Evolutionary conservation across 768 basidiomycete species (phyloP).

Genomic region (Xerocomus potaroensis): DNA sequence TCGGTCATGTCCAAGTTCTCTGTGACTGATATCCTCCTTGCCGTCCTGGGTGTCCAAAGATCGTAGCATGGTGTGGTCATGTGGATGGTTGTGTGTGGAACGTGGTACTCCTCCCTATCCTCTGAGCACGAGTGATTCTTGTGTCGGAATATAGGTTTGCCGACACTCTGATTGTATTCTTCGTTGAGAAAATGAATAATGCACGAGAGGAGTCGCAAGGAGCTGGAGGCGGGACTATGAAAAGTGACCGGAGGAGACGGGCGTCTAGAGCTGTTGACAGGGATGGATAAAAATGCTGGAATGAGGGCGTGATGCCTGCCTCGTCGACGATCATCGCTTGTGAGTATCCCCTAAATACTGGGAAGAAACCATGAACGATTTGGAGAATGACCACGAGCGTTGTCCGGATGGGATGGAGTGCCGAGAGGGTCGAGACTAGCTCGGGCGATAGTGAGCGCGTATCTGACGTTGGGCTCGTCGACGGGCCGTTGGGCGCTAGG

Average conservation of each 20-base stretch:
- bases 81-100: too few species aligned
- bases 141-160: too few species aligned
- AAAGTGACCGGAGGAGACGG: conserved; percentile 66
- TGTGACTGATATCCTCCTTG: conserved; percentile 3
- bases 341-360: conserved; percentile 81
- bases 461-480: conserved; percentile 48
- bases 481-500: conserved; percentile 71
- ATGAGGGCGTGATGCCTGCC: conserved; percentile 39
- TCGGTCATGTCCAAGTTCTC: conserved; percentile 10
- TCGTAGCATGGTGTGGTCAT: too few species aligned
- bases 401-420: conserved; percentile 63
- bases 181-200: too few species aligned
- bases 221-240: conserved; percentile 68
- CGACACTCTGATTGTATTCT: too few species aligned
- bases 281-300: conserved; percentile 1
- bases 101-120: too few species aligned
- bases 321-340: conserved; percentile 85
- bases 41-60: background rate
- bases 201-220: too few species aligned
- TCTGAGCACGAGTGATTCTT: too few species aligned
- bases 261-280: conserved; percentile 60
- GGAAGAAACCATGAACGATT: conserved; percentile 68
- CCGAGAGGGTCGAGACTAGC: conserved; percentile 47
- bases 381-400: conserved; percentile 69
- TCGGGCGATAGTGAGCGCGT: conserved; percentile 57